These are phyloP conservation scores for Tulasnella sp. DNA, from an alignment of 768 basidiomycete genomes.

Conservation along the genomic window DNA sequence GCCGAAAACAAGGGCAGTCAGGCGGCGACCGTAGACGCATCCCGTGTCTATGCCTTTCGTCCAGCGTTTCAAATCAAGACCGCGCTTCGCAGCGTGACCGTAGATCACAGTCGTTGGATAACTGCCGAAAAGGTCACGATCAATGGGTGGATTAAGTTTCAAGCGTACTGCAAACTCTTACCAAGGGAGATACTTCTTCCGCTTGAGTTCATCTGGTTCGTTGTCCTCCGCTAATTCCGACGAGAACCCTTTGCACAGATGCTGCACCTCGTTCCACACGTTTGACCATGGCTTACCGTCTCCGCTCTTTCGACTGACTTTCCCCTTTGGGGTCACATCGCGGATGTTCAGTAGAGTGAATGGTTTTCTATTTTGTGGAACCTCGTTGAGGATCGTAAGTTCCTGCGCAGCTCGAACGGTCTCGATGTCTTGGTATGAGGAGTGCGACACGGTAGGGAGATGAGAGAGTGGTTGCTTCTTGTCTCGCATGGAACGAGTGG, in stretches of 20 bases:
- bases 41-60: slow-evolving; percentile 82
- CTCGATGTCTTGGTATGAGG: slow-evolving; percentile 28
- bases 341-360: slow-evolving; percentile 77
- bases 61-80: slow-evolving; percentile 79
- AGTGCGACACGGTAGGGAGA: slow-evolving; percentile 42
- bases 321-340: slow-evolving; percentile 46
- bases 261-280: slow-evolving; percentile 67
- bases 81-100: slow-evolving; percentile 77
- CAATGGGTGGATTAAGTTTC: slow-evolving; percentile 30
- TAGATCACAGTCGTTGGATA: slow-evolving; percentile 77
- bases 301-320: slow-evolving; percentile 42
- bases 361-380: slow-evolving; percentile 74
- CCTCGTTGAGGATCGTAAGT: slow-evolving; percentile 55
- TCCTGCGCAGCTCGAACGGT: slow-evolving; percentile 62
- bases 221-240: slow-evolving; percentile 27
- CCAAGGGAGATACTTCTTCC: slow-evolving; percentile 29
- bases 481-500: slow-evolving; percentile 49
- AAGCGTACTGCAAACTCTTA: slow-evolving; percentile 1
- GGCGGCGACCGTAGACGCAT: slow-evolving; percentile 50
- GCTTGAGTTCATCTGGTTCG: slow-evolving; percentile 33
- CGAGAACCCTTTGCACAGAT: slow-evolving; percentile 52
- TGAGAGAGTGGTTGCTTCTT: slow-evolving; percentile 68
- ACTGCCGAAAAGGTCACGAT: slow-evolving; percentile 50
- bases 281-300: slow-evolving; percentile 70
- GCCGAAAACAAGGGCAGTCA: slow-evolving; percentile 22